phyloP scores from a whole-genome alignment of 805 yeast species.

The Wickerhamiella sorbophila region DNA sequence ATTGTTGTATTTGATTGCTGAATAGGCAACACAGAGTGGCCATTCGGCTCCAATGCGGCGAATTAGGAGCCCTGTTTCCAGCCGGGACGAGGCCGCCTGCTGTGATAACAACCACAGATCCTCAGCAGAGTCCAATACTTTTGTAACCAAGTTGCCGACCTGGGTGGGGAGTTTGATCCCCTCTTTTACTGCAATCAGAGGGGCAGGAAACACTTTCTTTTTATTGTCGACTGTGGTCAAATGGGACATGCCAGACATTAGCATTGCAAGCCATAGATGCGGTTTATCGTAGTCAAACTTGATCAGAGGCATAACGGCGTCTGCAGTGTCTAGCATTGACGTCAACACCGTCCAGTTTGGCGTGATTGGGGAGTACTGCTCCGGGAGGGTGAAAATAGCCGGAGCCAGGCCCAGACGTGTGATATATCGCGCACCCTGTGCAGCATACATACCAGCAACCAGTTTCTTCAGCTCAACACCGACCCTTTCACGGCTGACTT shows the following conservation, averaged over 20 bases:
- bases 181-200: conserved; percentile 43
- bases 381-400: conserved; percentile 35
- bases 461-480: conserved; percentile 77
- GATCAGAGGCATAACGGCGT: background rate
- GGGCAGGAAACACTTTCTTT: conserved; percentile 27
- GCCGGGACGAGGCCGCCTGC: background rate
- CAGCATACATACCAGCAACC: conserved; percentile 46
- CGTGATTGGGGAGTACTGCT: conserved; percentile 11
- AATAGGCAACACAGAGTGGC: conserved; percentile 30
- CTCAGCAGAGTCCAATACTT: conserved; percentile 27
- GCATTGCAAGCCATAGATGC: conserved; percentile 34
- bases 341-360: conserved; percentile 4
- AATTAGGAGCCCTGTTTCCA: conserved; percentile 47
- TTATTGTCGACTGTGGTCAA: conserved; percentile 26
- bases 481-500: conserved; percentile 80
- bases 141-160: conserved; percentile 38
- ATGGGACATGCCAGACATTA: conserved; percentile 27
- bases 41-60: conserved; percentile 41
- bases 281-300: background rate
- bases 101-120: conserved; percentile 22
- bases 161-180: conserved; percentile 52
- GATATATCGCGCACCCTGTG: conserved; percentile 47
- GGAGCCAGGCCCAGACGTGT: conserved; percentile 40
- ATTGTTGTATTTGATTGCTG: conserved; percentile 19
- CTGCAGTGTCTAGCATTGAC: background rate